Evolutionary conservation across 306 rosid genomes (phyloP).

Genomic region (Dryas octopetala): DNA sequence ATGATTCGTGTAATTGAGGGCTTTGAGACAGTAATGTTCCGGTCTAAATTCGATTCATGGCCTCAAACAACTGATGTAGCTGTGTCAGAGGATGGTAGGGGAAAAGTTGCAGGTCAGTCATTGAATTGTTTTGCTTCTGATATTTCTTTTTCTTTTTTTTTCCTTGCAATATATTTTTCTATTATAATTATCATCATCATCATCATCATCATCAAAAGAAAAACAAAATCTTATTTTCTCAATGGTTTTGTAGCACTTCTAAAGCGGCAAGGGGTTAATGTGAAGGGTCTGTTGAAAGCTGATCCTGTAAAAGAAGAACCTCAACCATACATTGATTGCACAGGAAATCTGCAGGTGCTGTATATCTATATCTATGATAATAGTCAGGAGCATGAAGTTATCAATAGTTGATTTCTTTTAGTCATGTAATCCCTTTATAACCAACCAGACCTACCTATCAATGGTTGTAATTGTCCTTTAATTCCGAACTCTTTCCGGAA

Average conservation of each 20-base stretch:
- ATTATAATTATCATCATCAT: neutral
- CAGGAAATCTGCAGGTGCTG: constrained; percentile 88
- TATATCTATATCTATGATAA: constrained; percentile 20
- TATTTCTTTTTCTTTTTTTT: neutral
- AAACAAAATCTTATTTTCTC: constrained; percentile 24
- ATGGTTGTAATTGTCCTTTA: neutral
- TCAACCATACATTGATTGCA: constrained; percentile 88
- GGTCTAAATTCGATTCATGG: constrained; percentile 88
- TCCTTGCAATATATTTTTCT: constrained; percentile 23
- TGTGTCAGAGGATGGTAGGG: constrained; percentile 90
- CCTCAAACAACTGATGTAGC: constrained; percentile 60
- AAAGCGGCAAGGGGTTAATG: constrained; percentile 96
- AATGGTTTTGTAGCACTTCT: constrained; percentile 70
- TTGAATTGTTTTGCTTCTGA: constrained; percentile 26
- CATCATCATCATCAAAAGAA: constrained; percentile 11
- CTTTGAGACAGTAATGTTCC: constrained; percentile 90
- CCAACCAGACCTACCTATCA: neutral
- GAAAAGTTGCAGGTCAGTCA: constrained; percentile 97
- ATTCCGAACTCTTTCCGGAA: neutral
- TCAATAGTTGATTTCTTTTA: neutral
- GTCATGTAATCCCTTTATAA: neutral
- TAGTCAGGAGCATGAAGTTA: constrained; percentile 16
- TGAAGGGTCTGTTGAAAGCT: constrained; percentile 91
- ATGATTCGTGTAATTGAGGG: constrained; percentile 91
- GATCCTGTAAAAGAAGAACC: constrained; percentile 96